phyloP scores from a whole-genome alignment of 2,329 filamentous ascomycete genomes.

The Arthrocladium fulminans region DNA sequence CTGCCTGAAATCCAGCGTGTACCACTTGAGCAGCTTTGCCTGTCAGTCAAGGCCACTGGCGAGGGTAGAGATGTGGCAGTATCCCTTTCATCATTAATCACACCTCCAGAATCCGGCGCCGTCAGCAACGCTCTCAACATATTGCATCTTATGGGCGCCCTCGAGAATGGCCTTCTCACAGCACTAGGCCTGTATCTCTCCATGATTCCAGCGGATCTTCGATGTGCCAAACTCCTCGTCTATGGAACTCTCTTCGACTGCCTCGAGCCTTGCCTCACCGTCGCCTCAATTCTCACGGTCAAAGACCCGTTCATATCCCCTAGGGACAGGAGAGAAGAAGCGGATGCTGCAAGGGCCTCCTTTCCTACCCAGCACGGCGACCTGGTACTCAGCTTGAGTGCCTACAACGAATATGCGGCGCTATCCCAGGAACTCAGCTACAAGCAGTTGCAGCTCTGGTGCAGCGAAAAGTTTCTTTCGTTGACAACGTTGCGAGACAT shows the following conservation, averaged over 20 bases:
- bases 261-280: slow-evolving; percentile 76
- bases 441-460: slow-evolving; percentile 64
- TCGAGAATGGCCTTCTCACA: slow-evolving; percentile 72
- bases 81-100: slow-evolving; percentile 80
- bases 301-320: slow-evolving; percentile 81
- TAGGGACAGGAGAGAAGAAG: slow-evolving; percentile 70
- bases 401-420: slow-evolving; percentile 74
- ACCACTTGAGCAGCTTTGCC: slow-evolving; percentile 84
- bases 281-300: slow-evolving; percentile 85
- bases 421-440: slow-evolving; percentile 50
- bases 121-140: slow-evolving; percentile 77
- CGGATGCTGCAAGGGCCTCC: slow-evolving; percentile 62
- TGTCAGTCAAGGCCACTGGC: slow-evolving; percentile 76
- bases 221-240: slow-evolving; percentile 89
- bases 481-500: slow-evolving; percentile 81
- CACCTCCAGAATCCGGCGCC: slow-evolving; percentile 74
- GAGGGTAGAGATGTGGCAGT: slow-evolving; percentile 64
- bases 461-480: slow-evolving; percentile 75
- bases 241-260: slow-evolving; percentile 92
- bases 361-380: slow-evolving; percentile 79
- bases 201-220: slow-evolving; percentile 86
- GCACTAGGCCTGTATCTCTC: slow-evolving; percentile 88
- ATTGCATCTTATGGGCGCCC: slow-evolving; percentile 74
- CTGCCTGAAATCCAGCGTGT: slow-evolving; percentile 92
- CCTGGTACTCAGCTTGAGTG: slow-evolving; percentile 74